phyloP scores from a whole-genome alignment of 2,329 filamentous ascomycete genomes.

The Ambrosiella xylebori region DNA sequence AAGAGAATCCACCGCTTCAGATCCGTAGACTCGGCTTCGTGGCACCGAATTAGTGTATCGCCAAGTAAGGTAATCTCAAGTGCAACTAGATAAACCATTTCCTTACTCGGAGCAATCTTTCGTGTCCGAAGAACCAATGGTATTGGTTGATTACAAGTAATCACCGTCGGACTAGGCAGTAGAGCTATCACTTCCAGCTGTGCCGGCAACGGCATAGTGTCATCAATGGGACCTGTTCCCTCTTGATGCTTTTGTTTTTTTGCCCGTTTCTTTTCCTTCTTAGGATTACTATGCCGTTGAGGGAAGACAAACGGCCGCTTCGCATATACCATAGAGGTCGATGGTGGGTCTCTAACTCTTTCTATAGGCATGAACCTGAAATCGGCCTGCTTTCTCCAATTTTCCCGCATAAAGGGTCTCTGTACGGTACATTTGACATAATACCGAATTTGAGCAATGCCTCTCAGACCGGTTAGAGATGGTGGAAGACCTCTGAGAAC shows the following conservation, averaged over 20 bases:
- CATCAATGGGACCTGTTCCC: not conserved
- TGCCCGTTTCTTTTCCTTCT: not conserved
- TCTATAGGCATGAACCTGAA: conserved; percentile 91
- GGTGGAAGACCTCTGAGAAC: conserved; percentile 77
- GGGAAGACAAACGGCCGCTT: conserved; percentile 48
- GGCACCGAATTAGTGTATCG: conserved; percentile 61
- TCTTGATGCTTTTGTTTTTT: conserved; percentile 10
- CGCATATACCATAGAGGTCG: conserved; percentile 68
- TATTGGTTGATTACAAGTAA: conserved; percentile 76
- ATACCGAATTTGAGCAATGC: conserved; percentile 79
- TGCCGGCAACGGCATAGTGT: conserved; percentile 29
- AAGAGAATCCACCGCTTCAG: conserved; percentile 58
- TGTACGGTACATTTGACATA: conserved; percentile 92
- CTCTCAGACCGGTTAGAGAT: conserved; percentile 70
- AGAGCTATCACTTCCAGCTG: conserved; percentile 62
- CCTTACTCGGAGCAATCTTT: conserved; percentile 51
- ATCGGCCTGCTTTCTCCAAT: conserved; percentile 50
- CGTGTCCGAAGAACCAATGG: conserved; percentile 66
- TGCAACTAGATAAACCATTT: conserved; percentile 57
- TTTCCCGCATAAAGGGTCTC: conserved; percentile 81
- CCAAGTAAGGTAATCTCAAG: conserved; percentile 71
- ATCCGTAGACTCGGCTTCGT: conserved; percentile 56
- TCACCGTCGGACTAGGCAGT: conserved; percentile 68
- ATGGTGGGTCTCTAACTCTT: conserved; percentile 51
- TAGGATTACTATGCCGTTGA: conserved; percentile 18